Percentiles rank a stretch among this genome's conserved stretches.
Evolutionary conservation across 129 eudicot genomes (phyloP).

Genomic region (Pseudognaphalium luteoalbum): DNA sequence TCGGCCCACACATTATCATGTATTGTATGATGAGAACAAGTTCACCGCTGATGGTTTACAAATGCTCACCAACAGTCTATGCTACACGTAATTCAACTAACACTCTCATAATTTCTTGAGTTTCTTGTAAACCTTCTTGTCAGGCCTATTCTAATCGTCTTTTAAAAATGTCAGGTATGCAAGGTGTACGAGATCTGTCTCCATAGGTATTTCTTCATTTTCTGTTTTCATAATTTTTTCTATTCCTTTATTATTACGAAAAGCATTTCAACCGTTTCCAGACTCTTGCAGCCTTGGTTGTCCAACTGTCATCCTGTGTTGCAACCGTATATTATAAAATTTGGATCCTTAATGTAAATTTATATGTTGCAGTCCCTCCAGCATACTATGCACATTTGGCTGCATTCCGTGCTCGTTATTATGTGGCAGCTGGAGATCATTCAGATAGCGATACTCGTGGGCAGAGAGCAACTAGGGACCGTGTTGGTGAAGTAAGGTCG

Average conservation of each 20-base stretch:
- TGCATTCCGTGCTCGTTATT: slow-evolving; percentile 80
- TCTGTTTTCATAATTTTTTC: background rate
- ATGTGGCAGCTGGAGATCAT: slow-evolving; percentile 44
- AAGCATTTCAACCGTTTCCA: background rate
- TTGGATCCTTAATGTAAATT: background rate
- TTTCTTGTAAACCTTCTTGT: background rate
- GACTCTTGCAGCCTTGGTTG: too few relatives aligned
- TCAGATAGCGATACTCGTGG: slow-evolving; percentile 48
- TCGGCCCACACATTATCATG: slow-evolving; percentile 84
- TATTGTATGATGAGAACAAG: slow-evolving; percentile 71
- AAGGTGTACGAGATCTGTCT: slow-evolving; percentile 89
- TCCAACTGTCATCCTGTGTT: background rate
- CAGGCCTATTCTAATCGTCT: background rate
- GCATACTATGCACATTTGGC: slow-evolving; percentile 89
- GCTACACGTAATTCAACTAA: slow-evolving; percentile 58
- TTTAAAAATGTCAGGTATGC: slow-evolving; percentile 49
- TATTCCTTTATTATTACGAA: background rate
- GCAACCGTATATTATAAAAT: background rate
- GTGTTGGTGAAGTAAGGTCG: slow-evolving; percentile 24
- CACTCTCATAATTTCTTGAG: background rate
- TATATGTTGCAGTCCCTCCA: slow-evolving; percentile 63
- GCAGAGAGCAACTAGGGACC: slow-evolving; percentile 44
- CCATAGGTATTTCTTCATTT: slow-evolving; percentile 49
- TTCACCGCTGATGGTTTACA: slow-evolving; percentile 72
- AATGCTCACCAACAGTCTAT: slow-evolving; percentile 55